Base-by-base conservation (phyloP, 1,284 basidiomycete species). In the Melampsora medusae region DNA sequence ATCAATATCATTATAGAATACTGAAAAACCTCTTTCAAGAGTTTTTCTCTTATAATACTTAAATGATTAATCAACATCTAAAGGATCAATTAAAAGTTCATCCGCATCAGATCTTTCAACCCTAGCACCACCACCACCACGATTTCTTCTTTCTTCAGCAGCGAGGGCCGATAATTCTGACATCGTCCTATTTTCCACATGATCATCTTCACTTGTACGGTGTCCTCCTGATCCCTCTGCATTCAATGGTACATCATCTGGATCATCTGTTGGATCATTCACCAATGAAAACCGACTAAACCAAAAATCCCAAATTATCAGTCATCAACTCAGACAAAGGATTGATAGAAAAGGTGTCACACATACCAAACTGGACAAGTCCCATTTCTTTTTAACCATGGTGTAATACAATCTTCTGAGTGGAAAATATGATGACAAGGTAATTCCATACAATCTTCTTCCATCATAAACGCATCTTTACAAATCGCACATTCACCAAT, bases 311-410 rank as follows among this genome's bases (percentile, higher is more conserved):
- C 7, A 16, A 28, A 17, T 19, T 6, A 6, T 28, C 5, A 61
- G 50, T 19, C 22, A 22, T 9, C n/a, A 5, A 56, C 10, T 56
- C n/a, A 75, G 17, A 77, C 22, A 69, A 56, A 74, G 60, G 14
- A 56, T 22, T n/a, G 14, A 56, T 16, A 7, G 12, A 7, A 28
- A 56, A 56, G n/a, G 2, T 1, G 17, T 14, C 81, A 87, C 49
- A 81, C 90, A 88, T 91, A 87, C 85, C 91, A 93, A 14, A 92
- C 90, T 48, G 91, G 91, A 84, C 91, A 93, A 50, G 91, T 93
- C 4, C 89, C 91, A 78, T 89, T 91, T 1, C 89, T 89, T 80
- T 90, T 91, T 25, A 93, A 84, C 91, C 91, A 93, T 0, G 90
- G 91, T 22, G 90, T 78, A 78, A 93, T 92, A 80, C 91, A 93